Evolutionary conservation across 2,329 filamentous ascomycete species (phyloP).

Genomic region (Nannizziopsis barbatae): DNA sequence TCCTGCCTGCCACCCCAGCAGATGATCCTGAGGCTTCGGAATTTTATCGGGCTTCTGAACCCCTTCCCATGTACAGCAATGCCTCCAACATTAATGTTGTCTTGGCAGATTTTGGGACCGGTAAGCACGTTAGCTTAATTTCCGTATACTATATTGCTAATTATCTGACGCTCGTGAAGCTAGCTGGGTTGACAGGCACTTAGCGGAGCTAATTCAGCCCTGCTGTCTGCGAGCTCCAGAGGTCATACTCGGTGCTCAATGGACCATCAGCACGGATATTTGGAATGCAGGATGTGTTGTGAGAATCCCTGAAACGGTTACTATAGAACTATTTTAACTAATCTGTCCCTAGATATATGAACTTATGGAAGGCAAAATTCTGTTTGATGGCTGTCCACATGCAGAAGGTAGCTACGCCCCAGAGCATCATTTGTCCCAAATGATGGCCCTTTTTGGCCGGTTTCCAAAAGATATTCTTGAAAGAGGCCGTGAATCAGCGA

Average conservation of each 20-base stretch:
- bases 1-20: slow-evolving; percentile 15
- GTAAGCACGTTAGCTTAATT: slow-evolving; percentile 12
- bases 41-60: slow-evolving; percentile 15
- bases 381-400: no score
- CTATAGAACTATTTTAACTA: no score
- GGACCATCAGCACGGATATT: slow-evolving; percentile 22
- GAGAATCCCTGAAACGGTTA: slow-evolving; percentile 9
- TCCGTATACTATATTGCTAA: background rate
- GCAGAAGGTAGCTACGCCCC: no score
- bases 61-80: no score
- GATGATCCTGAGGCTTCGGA: slow-evolving; percentile 15
- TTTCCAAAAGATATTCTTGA: no score
- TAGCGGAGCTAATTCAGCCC: slow-evolving; percentile 18
- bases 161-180: slow-evolving; percentile 12
- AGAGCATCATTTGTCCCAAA: no score
- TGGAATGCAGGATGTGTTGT: slow-evolving; percentile 25
- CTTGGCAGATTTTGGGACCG: slow-evolving; percentile 6
- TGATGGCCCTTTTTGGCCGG: no score
- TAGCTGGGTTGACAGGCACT: slow-evolving; percentile 16
- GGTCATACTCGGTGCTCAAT: slow-evolving; percentile 21
- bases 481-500: no score
- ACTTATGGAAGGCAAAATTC: no score
- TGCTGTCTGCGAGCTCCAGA: slow-evolving; percentile 19
- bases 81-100: no score
- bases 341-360: no score